Conservation (phyloP, 306 rosid genomes). For the cucumber (Cucumis sativus) region Cucumber_9930_V3 NC_026660.2:6848501-6849000, state of each 20-base stretch:
- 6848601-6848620: background rate
- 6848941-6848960: no score
- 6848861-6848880: background rate
- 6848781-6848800: conserved; percentile 93
- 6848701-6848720: conserved; percentile 73
- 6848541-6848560: background rate
- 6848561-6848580: no score
- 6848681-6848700: conserved; percentile 29
- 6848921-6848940: no score
- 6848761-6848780: conserved; percentile 71
- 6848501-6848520: no score
- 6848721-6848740: conserved; percentile 84
- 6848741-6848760: conserved; percentile 75
- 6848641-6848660: background rate
- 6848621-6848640: background rate
- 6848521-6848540: background rate
- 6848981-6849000: no score
- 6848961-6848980: no score
- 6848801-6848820: conserved; percentile 66
- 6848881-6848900: no score
- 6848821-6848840: background rate
- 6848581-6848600: background rate
- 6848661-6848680: background rate
- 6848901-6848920: no score
- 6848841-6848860: background rate